Evolutionary conservation across 2,329 filamentous ascomycete species (phyloP), one percentile per base, ranked within the genome.

Genomic region (Arthrobotrys iridis): DNA sequence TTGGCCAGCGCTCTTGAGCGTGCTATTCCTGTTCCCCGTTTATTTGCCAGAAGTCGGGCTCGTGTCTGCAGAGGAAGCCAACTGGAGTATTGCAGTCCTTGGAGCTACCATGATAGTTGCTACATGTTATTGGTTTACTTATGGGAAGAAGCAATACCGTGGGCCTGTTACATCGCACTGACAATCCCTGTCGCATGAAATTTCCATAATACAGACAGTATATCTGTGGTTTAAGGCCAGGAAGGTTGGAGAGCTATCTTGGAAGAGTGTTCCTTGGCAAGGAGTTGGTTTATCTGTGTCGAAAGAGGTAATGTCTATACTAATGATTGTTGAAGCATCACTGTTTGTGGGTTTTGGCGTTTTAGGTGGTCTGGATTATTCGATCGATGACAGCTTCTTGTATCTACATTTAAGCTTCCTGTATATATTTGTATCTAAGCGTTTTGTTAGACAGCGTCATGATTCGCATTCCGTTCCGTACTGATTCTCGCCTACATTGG

Each of bases 101-200:
- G 72, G 64, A 11, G 28, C 55, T 3, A 70, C 66, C 1, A 70
- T 76, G 65, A 55, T 62, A 3, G 58, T 70, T 18, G 72, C 66
- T n/a, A 76, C 72, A 15, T 52, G 48, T 2, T 76, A 76, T 46
- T 76, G 72, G 72, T 76, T 76, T 28, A 52, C 55, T 2, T 71
- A 46, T 24, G 72, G 72, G 35, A 76, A 76, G 46, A 58, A 65
- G 50, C 64, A 71, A 30, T 76, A 76, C 26, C 58, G 64, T 2
- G 72, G 72, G 6, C 71, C 72, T 2, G 41, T 76, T 28, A 68
- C 72, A 2, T 71, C 72, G 20, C 72, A 76, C 57, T 76, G 60
- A 71, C 58, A 57, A 55, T 28, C 64, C 22, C 30, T 18, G 55
- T 22, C 20, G 18, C 22, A 35, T 57, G 15, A 22, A 50, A 11